Percentiles rank a stretch among this genome's conserved stretches.
These are phyloP conservation scores for Mycena venus DNA, from an alignment of 768 basidiomycete species.

Conservation along the genomic window DNA sequence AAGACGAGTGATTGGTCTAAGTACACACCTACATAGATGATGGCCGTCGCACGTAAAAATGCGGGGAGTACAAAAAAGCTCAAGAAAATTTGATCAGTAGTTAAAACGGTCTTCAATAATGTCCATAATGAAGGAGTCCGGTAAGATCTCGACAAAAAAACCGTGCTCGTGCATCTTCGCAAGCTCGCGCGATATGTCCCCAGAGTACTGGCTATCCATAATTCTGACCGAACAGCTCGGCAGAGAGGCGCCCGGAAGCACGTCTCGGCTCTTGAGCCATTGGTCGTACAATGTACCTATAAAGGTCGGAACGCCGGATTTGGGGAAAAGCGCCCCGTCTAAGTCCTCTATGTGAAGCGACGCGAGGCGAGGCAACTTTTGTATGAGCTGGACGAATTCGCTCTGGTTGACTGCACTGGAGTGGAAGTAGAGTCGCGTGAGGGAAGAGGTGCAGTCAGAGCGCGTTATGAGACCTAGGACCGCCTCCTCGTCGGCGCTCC, in stretches of 20 bases:
- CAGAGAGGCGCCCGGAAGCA: too few relatives aligned
- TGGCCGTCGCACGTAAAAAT: too few relatives aligned
- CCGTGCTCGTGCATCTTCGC: background rate
- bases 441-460: background rate
- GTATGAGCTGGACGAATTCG: background rate
- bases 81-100: too few relatives aligned
- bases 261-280: too few relatives aligned
- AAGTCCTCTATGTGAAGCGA: conserved; percentile 1
- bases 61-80: too few relatives aligned
- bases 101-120: background rate
- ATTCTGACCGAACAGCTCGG: too few relatives aligned
- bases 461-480: conserved; percentile 9
- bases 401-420: background rate
- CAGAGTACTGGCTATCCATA: too few relatives aligned
- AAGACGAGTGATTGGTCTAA: too few relatives aligned
- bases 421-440: background rate
- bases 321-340: background rate
- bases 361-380: background rate
- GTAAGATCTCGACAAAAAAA: background rate
- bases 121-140: background rate
- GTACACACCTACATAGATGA: too few relatives aligned
- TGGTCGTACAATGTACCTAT: background rate
- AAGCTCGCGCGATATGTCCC: background rate
- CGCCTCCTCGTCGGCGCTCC: background rate
- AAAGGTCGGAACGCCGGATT: background rate